A percentile compares a stretch with the other conserved stretches of the same genome.
phyloP scores from a whole-genome alignment of 2,329 filamentous ascomycete species.

The Rhytidhysteron rufulum region DNA sequence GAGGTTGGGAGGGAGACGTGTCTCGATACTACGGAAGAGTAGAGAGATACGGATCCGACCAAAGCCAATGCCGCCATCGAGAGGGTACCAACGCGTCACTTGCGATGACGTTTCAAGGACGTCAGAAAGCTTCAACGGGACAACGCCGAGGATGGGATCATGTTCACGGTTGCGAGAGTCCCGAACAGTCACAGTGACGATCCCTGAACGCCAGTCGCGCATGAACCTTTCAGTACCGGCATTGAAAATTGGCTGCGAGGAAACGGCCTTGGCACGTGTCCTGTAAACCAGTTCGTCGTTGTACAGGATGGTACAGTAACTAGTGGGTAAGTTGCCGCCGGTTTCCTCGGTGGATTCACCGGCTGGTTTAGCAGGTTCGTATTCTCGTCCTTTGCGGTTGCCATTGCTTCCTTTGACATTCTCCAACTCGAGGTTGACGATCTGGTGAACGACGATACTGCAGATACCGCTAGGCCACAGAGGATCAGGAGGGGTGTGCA shows the following conservation, averaged over 20 bases:
- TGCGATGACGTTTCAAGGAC: conserved; percentile 86
- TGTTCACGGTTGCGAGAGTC: conserved; percentile 88
- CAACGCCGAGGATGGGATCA: conserved; percentile 88
- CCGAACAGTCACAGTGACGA: conserved; percentile 83
- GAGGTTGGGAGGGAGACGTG: conserved; percentile 76
- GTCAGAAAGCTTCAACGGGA: conserved; percentile 82
- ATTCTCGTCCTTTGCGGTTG: conserved; percentile 79
- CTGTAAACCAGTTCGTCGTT: conserved; percentile 91
- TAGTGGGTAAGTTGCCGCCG: conserved; percentile 73
- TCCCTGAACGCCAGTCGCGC: conserved; percentile 84
- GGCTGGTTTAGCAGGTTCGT: conserved; percentile 78
- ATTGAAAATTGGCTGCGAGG: conserved; percentile 94
- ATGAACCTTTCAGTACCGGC: conserved; percentile 91
- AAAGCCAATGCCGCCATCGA: conserved; percentile 88
- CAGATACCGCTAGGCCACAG: conserved; percentile 90
- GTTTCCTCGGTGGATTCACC: conserved; percentile 86
- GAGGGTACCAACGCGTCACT: conserved; percentile 88
- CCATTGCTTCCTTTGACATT: conserved; percentile 83
- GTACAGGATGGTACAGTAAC: conserved; percentile 87
- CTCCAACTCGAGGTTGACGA: conserved; percentile 88
- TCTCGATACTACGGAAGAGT: conserved; percentile 85
- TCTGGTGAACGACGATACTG: conserved; percentile 85
- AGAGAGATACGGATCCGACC: conserved; percentile 85
- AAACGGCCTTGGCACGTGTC: conserved; percentile 90
- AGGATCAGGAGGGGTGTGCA: conserved; percentile 90